Evolutionary conservation across 495 filamentous ascomycete genomes (phyloP), one percentile per base, ranked within the genome.

Genomic region (Neurospora africana): DNA sequence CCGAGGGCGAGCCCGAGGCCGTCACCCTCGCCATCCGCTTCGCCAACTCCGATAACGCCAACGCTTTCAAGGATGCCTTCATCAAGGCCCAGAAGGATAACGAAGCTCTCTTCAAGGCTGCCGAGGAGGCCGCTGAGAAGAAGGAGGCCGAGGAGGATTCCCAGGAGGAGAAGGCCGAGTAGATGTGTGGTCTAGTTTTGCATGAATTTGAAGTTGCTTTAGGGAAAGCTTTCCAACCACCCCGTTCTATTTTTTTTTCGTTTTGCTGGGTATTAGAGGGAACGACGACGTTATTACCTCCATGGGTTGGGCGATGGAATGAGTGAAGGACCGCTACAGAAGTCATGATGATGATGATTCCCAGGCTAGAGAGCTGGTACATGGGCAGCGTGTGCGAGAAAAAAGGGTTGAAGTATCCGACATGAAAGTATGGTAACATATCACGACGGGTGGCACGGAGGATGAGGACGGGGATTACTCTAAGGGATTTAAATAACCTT

Each of bases 41-140:
- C 79, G 94, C 92, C 82, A 99, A 98, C 86, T 91, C 92, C 76
- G 96, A 99, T 78, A 98, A 98, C 79, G 96, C 96, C 84, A 97
- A 98, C 82, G 84, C 88, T 69, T 99, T 99, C 89, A 97, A 97
- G 87, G 95, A 98, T 65, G 91, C 94, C 72, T 99, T 98, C 85
- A 89, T 98, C 85, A 96, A 95, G 84, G 96, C 96, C 71, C 93
- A 97, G 86, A 90, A 97, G 84, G 95, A 97, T 82, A 99, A 98
- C 81, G 93, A 94, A 86, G 87, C 87, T 75, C 84, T 97, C 58
- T 94, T 98, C 84, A 78, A 82, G 58, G 84, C 87, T 80, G 84
- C 81, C n/a, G 79, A 80, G 75, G 78, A 72, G 38, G 78, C 79
- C n/a, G 74, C 44, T 6, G 27, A 47, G 19, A 73, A 76, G 73